phyloP scores from a whole-genome alignment of 1,284 basidiomycete species.

The Irpex sp. region DNA sequence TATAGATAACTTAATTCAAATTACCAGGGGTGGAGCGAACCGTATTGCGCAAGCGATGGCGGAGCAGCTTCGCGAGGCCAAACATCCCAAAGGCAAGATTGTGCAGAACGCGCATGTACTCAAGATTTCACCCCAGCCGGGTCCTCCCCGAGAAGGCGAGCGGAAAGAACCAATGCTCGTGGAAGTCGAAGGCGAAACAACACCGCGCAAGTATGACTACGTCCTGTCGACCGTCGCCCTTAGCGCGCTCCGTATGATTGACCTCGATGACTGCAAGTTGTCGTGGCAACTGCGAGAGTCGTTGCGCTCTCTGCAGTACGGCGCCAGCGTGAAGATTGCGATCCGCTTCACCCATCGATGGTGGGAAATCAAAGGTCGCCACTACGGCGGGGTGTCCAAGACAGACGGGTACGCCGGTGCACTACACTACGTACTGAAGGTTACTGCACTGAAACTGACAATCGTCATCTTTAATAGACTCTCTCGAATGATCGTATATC shows the following conservation, averaged over 20 bases:
- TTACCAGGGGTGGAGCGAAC: neutral
- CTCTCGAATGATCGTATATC: slow-evolving; percentile 23
- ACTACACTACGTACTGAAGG: too few relatives aligned
- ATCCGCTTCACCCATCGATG: slow-evolving; percentile 31
- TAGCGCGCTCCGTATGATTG: slow-evolving; percentile 20
- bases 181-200: neutral
- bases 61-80: neutral
- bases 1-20: too few relatives aligned
- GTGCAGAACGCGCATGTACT: slow-evolving; percentile 26
- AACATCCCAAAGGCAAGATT: slow-evolving; percentile 9
- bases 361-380: slow-evolving; percentile 26
- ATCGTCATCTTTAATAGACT: too few relatives aligned
- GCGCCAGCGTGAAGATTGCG: slow-evolving; percentile 28
- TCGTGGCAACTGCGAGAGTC: slow-evolving; percentile 18
- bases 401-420: neutral
- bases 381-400: neutral
- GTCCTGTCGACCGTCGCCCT: slow-evolving; percentile 29
- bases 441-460: too few relatives aligned
- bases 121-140: slow-evolving; percentile 23
- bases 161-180: neutral
- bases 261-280: slow-evolving; percentile 16
- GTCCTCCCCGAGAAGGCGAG: too few relatives aligned
- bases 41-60: neutral
- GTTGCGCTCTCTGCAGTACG: slow-evolving; percentile 27
- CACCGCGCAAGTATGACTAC: slow-evolving; percentile 15